Conservation (phyloP, 768 basidiomycete genomes). For the Suillus discolor region DNA sequence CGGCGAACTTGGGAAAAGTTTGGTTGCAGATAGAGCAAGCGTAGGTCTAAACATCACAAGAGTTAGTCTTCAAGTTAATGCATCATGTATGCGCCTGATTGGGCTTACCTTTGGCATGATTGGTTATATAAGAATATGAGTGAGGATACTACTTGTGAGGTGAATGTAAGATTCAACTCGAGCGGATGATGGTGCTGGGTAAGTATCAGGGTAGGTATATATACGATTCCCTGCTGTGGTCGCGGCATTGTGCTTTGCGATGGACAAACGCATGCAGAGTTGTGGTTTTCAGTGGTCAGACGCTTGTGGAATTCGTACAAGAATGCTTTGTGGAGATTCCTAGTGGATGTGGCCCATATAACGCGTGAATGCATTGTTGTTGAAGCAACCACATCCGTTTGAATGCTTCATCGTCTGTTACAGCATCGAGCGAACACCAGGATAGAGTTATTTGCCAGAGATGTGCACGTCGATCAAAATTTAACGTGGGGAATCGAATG, state of each 20-base stretch:
- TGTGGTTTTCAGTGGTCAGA: neutral
- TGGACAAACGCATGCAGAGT: too few relatives aligned
- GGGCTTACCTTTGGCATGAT: neutral
- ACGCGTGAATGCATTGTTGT: neutral
- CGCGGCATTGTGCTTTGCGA: neutral
- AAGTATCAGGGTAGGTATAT: neutral
- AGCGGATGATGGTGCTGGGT: neutral
- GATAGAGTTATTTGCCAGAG: neutral
- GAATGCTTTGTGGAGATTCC: neutral
- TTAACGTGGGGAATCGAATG: neutral
- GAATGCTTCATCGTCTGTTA: too few relatives aligned
- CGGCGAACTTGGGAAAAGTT: constrained; percentile 15
- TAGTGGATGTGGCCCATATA: neutral
- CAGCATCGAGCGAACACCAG: too few relatives aligned
- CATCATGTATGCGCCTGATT: neutral
- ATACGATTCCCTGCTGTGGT: neutral
- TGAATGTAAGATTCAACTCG: neutral
- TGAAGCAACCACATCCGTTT: too few relatives aligned
- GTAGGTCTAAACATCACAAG: constrained; percentile 12
- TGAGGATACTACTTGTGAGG: neutral
- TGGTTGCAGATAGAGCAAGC: constrained; percentile 18
- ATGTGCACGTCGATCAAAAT: neutral
- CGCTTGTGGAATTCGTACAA: neutral
- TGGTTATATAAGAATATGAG: neutral
- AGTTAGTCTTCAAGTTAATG: neutral